Base-by-base conservation (phyloP, 768 basidiomycete genomes). In the Pisolithus albus region DNA sequence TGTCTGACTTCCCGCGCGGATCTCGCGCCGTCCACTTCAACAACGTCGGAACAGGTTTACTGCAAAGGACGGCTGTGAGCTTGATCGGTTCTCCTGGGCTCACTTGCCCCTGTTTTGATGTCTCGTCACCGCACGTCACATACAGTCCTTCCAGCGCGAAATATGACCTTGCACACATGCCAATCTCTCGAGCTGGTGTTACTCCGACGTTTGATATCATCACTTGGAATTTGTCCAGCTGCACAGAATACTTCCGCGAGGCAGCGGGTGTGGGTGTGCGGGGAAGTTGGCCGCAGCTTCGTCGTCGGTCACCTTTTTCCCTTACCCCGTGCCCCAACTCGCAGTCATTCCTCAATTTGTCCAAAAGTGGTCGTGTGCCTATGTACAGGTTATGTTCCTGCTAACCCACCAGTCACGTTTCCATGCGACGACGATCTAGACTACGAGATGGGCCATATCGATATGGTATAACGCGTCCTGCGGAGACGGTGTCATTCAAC, bases 241-340 rank as follows among this genome's bases (percentile, higher is more conserved):
- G 16, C 43, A 13, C 23, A 45, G 7, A 45, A 11, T 28, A 7
- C 26, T 4, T 23, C 24, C 28, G 43, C 28, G 43, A 26, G 43
- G 43, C 21, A 45, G 43, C 24, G 43, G 43, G 24, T 28, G 43
- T 23, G 15, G 5, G 28, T 26, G 13, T 41, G 40, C 8, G 40
- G n/a, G 40, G 18, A 41, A 18, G 9, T 28, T 9, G 23, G 42
- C 41, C 23, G 21, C 6, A 34, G 30, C 30, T 41, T 23, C 23
- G n/a, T 43, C 11, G 30, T n/a, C 18, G 18, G 36, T 46, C 21
- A 21, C 7, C 21, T 23, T 45, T 48, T 54, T 13, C 34, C 34
- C 15, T 58, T 57, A 62, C 61, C 57, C 57, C 58, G 52, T 60
- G 57, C 52, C 58, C 54, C 56, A 56, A 50, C 34, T 50, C 52